Conservation (phyloP, 805 yeast species). For the Cyberlindnera veronae region DNA sequence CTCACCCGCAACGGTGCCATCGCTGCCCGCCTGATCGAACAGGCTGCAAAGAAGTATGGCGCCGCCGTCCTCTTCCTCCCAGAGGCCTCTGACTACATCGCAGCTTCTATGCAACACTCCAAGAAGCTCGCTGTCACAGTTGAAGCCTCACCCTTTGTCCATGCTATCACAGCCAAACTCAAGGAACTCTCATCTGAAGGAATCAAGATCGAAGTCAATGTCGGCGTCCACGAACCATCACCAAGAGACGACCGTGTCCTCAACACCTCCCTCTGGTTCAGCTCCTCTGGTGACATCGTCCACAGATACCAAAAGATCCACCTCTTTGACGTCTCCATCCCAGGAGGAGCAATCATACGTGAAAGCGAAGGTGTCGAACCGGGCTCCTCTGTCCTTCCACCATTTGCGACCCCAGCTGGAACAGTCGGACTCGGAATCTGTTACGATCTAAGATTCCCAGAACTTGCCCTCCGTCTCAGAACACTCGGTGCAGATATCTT, state of each 20-base stretch:
- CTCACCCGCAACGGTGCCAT: slow-evolving; percentile 54
- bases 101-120: slow-evolving; percentile 50
- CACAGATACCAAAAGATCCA: slow-evolving; percentile 83
- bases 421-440: slow-evolving; percentile 73
- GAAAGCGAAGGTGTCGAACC: slow-evolving; percentile 74
- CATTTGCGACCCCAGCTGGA: slow-evolving; percentile 59
- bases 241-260: slow-evolving; percentile 44
- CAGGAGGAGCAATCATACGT: slow-evolving; percentile 67
- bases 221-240: slow-evolving; percentile 87
- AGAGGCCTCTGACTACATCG: slow-evolving; percentile 89
- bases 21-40: slow-evolving; percentile 56
- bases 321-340: slow-evolving; percentile 80
- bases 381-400: slow-evolving; percentile 52
- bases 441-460: slow-evolving; percentile 87
- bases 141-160: slow-evolving; percentile 40
- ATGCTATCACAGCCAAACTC: slow-evolving; percentile 43
- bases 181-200: slow-evolving; percentile 36
- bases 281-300: slow-evolving; percentile 57
- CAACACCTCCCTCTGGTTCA: slow-evolving; percentile 73
- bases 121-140: slow-evolving; percentile 52
- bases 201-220: slow-evolving; percentile 54
- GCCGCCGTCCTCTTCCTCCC: slow-evolving; percentile 80
- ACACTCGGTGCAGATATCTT: slow-evolving; percentile 70
- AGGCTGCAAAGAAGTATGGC: slow-evolving; percentile 52
- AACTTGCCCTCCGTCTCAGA: slow-evolving; percentile 62